Conservation (phyloP, 2,329 filamentous ascomycete genomes). For the Pseudogymnoascus sp. region DNA sequence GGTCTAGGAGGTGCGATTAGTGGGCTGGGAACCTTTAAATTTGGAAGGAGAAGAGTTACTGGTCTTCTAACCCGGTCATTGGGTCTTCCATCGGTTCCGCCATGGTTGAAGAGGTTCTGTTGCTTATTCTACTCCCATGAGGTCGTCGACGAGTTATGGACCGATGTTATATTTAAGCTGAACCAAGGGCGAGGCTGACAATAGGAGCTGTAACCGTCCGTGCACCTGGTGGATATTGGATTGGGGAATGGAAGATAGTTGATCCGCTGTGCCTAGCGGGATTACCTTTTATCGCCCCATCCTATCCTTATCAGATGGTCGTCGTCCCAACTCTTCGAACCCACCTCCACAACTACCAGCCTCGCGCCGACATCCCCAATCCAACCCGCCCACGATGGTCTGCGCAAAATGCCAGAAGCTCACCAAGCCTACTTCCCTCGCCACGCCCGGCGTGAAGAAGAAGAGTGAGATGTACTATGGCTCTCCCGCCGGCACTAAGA, state of each 20-base stretch:
- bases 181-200: neutral
- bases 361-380: neutral
- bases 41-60: neutral
- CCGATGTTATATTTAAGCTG: neutral
- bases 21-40: neutral
- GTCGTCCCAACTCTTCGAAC: neutral
- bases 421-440: constrained; percentile 49
- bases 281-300: neutral
- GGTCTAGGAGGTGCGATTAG: neutral
- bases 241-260: neutral
- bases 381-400: constrained; percentile 40
- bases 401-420: constrained; percentile 57
- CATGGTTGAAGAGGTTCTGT: neutral
- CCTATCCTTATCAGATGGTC: neutral
- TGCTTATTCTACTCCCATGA: neutral
- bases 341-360: neutral
- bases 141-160: neutral
- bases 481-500: constrained; percentile 33
- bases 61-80: neutral
- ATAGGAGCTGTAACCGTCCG: neutral
- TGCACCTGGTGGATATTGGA: neutral
- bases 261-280: neutral
- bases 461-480: constrained; percentile 60
- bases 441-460: constrained; percentile 57
- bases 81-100: neutral